phyloP scores from a whole-genome alignment of 1,139 yeast species.

The Yamadazyma trypodendri region DNA sequence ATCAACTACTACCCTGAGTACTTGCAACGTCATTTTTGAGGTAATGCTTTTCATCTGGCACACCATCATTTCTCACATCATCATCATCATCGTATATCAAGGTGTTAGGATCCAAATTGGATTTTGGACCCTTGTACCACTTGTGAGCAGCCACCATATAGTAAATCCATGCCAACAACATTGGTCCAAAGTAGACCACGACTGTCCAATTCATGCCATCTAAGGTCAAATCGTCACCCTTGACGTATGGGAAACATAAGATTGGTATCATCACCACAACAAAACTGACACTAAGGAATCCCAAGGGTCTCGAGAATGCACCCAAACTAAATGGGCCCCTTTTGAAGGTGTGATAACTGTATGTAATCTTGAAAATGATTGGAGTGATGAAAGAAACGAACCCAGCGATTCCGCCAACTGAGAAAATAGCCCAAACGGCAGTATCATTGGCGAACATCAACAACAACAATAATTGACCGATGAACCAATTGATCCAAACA shows the following conservation, averaged over 20 bases:
- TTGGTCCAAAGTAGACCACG: slow-evolving; percentile 65
- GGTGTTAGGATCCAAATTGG: slow-evolving; percentile 47
- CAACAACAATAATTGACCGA: slow-evolving; percentile 58
- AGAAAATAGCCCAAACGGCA: slow-evolving; percentile 73
- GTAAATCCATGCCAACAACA: slow-evolving; percentile 53
- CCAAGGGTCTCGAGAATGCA: slow-evolving; percentile 47
- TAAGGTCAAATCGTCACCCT: slow-evolving; percentile 47
- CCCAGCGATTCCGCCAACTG: slow-evolving; percentile 75
- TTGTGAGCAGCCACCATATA: slow-evolving; percentile 58
- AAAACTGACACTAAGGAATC: slow-evolving; percentile 34
- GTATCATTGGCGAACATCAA: slow-evolving; percentile 66
- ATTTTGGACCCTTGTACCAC: slow-evolving; percentile 69
- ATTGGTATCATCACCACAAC: slow-evolving; percentile 65
- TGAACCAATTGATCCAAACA: slow-evolving; percentile 59
- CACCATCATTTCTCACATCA: slow-evolving; percentile 9
- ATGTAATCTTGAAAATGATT: slow-evolving; percentile 58
- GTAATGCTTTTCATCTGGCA: slow-evolving; percentile 12
- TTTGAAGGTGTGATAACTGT: slow-evolving; percentile 51
- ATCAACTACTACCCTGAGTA: slow-evolving; percentile 2
- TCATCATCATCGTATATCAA: slow-evolving; percentile 18
- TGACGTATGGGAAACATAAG: slow-evolving; percentile 60
- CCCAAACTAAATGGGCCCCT: slow-evolving; percentile 78
- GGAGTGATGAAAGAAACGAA: slow-evolving; percentile 73
- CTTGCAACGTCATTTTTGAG: slow-evolving; percentile 6
- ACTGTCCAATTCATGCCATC: slow-evolving; percentile 70